These are phyloP conservation scores for Populus simonii DNA, from an alignment of 345 rosid genomes.

Conservation along the genomic window DNA sequence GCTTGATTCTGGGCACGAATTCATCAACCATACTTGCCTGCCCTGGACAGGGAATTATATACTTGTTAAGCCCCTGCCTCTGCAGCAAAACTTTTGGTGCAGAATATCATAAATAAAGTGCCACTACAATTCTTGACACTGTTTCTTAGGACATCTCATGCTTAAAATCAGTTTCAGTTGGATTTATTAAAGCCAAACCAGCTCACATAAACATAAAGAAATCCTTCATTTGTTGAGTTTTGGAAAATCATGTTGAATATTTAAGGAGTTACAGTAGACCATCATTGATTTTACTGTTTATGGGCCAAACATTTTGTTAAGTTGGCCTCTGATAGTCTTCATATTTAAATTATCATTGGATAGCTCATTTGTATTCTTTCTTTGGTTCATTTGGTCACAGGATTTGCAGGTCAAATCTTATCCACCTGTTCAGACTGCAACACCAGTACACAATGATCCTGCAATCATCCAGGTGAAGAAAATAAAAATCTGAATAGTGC, in stretches of 20 bases:
- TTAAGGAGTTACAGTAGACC: background rate
- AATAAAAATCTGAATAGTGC: background rate
- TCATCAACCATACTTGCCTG: background rate
- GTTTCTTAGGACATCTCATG: background rate
- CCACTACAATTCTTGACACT: background rate
- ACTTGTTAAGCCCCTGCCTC: background rate
- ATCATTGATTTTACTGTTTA: background rate
- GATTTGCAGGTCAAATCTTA: conserved; percentile 42
- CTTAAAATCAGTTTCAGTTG: background rate
- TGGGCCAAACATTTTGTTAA: background rate
- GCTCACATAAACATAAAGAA: background rate
- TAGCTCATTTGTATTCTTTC: background rate
- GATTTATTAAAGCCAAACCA: background rate
- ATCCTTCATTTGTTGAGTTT: background rate
- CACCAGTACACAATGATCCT: conserved; percentile 32
- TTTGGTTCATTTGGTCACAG: conserved; percentile 16
- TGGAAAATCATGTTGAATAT: background rate
- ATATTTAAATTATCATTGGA: background rate
- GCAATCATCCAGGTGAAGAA: conserved; percentile 36
- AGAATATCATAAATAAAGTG: background rate
- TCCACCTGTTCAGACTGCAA: conserved; percentile 30
- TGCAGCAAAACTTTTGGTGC: background rate
- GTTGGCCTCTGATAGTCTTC: background rate
- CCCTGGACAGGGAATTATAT: background rate
- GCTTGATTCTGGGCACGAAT: background rate